phyloP scores from a whole-genome alignment of 495 filamentous ascomycete genomes.

The Xylaria castorea region DNA sequence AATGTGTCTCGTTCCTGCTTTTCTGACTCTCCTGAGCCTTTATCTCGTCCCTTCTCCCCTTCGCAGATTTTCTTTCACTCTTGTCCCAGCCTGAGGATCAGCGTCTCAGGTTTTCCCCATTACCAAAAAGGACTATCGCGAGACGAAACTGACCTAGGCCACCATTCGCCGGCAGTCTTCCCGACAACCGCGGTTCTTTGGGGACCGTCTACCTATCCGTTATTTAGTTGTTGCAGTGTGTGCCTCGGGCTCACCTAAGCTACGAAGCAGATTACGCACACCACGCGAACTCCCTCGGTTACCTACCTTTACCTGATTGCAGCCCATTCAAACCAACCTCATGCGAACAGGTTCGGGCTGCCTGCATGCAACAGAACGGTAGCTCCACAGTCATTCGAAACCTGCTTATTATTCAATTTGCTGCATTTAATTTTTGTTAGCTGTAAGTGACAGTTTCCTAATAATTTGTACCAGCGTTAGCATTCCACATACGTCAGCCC shows the following conservation, averaged over 20 bases:
- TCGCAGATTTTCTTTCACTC: conserved; percentile 34
- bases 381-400: conserved; percentile 40
- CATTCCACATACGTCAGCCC: not conserved
- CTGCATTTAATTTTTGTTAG: conserved; percentile 8
- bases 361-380: conserved; percentile 52
- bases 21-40: conserved; percentile 29
- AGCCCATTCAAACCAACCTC: conserved; percentile 45
- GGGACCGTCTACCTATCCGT: conserved; percentile 32
- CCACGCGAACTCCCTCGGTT: conserved; percentile 46
- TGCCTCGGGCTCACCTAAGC: conserved; percentile 34
- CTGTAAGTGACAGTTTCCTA: conserved; percentile 24
- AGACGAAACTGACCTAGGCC: conserved; percentile 30
- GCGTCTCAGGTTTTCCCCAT: conserved; percentile 41
- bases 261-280: conserved; percentile 40
- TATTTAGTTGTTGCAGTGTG: conserved; percentile 31
- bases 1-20: conserved; percentile 26
- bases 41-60: conserved; percentile 40
- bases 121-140: not conserved
- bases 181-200: conserved; percentile 39
- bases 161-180: conserved; percentile 39
- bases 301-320: conserved; percentile 50
- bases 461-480: conserved; percentile 10
- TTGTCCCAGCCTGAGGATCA: conserved; percentile 42
- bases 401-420: conserved; percentile 20
- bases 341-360: conserved; percentile 60